Conservation (phyloP, 2,329 filamentous ascomycete species). For the Aspergillus fructus region DNA sequence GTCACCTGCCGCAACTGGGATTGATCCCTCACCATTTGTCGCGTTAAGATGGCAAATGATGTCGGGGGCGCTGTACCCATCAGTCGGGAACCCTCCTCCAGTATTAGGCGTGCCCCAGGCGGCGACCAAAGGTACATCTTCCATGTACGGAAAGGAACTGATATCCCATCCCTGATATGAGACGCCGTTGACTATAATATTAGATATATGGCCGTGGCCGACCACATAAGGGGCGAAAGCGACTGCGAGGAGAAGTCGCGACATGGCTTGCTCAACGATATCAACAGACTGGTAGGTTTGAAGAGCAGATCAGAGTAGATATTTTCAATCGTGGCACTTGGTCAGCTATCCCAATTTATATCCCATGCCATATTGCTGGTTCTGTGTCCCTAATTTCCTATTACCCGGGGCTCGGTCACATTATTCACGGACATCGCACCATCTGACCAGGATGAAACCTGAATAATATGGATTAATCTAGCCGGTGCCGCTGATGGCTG, state of each 20-base stretch:
- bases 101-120: constrained; percentile 55
- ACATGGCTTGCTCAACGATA: neutral
- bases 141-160: constrained; percentile 28
- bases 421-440: constrained; percentile 4
- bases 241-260: constrained; percentile 1
- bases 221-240: neutral
- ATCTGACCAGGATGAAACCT: neutral
- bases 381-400: neutral
- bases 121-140: constrained; percentile 40
- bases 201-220: constrained; percentile 17
- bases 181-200: constrained; percentile 21
- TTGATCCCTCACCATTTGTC: constrained; percentile 49
- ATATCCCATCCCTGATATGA: constrained; percentile 29
- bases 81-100: constrained; percentile 51
- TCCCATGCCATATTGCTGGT: too few species aligned
- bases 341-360: neutral
- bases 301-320: neutral
- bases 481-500: neutral
- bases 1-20: constrained; percentile 58
- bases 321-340: neutral
- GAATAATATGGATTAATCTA: neutral
- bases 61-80: constrained; percentile 42
- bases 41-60: constrained; percentile 62
- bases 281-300: neutral
- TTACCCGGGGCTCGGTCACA: neutral